Conservation (phyloP, 2,329 filamentous ascomycete species). For the Ascochyta viciae-villosae region DNA sequence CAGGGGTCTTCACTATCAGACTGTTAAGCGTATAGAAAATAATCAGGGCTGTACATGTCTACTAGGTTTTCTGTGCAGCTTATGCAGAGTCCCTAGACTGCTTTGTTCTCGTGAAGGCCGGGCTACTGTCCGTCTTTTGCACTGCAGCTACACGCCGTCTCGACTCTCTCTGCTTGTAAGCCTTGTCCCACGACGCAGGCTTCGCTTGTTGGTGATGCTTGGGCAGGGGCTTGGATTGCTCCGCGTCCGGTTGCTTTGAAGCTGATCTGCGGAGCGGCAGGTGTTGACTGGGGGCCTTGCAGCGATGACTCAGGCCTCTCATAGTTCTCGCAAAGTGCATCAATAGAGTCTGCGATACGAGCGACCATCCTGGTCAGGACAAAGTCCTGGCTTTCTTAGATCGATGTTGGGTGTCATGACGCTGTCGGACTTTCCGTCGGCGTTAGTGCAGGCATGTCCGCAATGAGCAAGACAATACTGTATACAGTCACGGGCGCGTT, state of each 20-base stretch:
- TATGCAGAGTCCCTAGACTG: no score
- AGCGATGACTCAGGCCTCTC: conserved; percentile 7
- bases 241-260: neutral
- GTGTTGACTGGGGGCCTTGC: conserved; percentile 1
- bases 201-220: no score
- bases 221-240: neutral
- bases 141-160: neutral
- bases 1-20: no score
- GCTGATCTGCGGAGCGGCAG: neutral
- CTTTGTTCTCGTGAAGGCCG: no score
- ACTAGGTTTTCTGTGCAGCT: no score
- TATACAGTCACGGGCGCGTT: neutral
- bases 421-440: conserved; percentile 2
- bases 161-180: neutral
- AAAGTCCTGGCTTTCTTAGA: conserved; percentile 1
- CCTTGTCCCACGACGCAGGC: no score
- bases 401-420: conserved; percentile 9
- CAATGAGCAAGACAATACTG: neutral
- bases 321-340: neutral
- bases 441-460: neutral
- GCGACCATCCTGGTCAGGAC: neutral
- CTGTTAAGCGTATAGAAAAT: no score
- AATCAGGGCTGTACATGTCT: no score
- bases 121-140: no score
- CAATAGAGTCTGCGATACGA: conserved; percentile 2